A percentile compares a stretch with the other conserved stretches of the same genome.
These are phyloP conservation scores for Obelidium mucronatum DNA, from an alignment of 192 early-diverging fungal genomes.

Conservation along the genomic window DNA sequence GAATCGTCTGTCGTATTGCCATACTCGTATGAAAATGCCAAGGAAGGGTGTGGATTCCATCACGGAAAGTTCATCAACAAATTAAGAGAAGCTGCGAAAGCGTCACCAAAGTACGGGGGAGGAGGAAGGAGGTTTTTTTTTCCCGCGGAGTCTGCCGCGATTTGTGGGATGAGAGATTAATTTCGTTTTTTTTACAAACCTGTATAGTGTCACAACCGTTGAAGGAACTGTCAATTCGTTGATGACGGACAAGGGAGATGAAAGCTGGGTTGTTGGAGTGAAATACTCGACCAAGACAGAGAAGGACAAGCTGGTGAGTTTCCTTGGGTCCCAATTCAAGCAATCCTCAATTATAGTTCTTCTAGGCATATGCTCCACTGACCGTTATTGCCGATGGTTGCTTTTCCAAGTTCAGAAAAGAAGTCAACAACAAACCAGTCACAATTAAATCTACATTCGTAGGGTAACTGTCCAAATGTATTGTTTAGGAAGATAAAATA, in stretches of 20 bases:
- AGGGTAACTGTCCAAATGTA: slow-evolving; percentile 58
- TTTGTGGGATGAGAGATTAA: too few species aligned
- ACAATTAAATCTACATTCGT: slow-evolving; percentile 72
- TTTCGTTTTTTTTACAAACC: not conserved
- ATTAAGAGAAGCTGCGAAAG: slow-evolving; percentile 71
- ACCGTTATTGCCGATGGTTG: slow-evolving; percentile 94
- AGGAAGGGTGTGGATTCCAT: slow-evolving; percentile 85
- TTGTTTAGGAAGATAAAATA: too few species aligned
- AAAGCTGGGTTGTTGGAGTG: slow-evolving; percentile 63
- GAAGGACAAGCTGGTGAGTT: slow-evolving; percentile 18
- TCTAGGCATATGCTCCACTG: slow-evolving; percentile 78
- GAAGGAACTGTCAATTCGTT: slow-evolving; percentile 81
- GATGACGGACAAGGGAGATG: slow-evolving; percentile 49
- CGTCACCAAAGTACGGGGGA: slow-evolving; percentile 59
- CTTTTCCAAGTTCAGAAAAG: slow-evolving; percentile 91
- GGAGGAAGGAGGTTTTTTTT: too few species aligned
- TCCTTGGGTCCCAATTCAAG: too few species aligned
- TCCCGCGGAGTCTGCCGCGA: too few species aligned
- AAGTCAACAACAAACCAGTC: slow-evolving; percentile 63
- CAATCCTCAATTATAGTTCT: too few species aligned
- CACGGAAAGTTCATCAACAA: slow-evolving; percentile 94
- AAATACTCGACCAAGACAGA: slow-evolving; percentile 49
- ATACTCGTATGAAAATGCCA: slow-evolving; percentile 65
- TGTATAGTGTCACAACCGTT: slow-evolving; percentile 71
- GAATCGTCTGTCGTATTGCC: slow-evolving; percentile 71